Evolutionary conservation across 306 rosid species (phyloP).

Genomic region (Mimosa bimucronata): DNA sequence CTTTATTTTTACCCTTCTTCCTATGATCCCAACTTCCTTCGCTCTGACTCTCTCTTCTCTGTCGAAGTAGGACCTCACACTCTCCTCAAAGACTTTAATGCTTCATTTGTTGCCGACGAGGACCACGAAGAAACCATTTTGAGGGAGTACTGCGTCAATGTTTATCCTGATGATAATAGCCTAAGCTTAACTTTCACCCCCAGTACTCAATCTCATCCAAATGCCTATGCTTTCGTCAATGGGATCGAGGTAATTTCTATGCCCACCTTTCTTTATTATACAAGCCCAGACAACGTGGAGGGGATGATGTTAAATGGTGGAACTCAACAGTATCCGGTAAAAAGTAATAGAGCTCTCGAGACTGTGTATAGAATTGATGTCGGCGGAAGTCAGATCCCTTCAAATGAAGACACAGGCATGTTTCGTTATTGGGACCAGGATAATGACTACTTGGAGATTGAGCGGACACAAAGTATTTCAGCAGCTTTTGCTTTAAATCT

Average conservation of each 20-base stretch:
- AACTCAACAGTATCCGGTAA: neutral
- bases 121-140: neutral
- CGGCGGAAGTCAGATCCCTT: too few relatives aligned
- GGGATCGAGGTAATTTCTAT: neutral
- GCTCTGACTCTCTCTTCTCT: conserved; percentile 36
- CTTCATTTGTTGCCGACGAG: conserved; percentile 11
- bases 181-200: conserved; percentile 36
- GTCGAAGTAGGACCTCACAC: conserved; percentile 31
- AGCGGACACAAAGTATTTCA: too few relatives aligned
- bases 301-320: neutral
- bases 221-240: neutral
- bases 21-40: neutral
- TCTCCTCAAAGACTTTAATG: neutral
- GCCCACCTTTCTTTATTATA: neutral
- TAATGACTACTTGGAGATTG: too few relatives aligned
- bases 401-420: too few relatives aligned
- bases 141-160: neutral
- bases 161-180: conserved; percentile 23
- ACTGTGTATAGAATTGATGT: too few relatives aligned
- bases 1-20: conserved; percentile 39
- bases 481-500: too few relatives aligned
- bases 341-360: neutral
- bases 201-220: neutral
- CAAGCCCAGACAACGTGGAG: neutral
- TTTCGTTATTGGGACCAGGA: too few relatives aligned